phyloP scores from a whole-genome alignment of 768 basidiomycete genomes.

The Daedalea quercina region DNA sequence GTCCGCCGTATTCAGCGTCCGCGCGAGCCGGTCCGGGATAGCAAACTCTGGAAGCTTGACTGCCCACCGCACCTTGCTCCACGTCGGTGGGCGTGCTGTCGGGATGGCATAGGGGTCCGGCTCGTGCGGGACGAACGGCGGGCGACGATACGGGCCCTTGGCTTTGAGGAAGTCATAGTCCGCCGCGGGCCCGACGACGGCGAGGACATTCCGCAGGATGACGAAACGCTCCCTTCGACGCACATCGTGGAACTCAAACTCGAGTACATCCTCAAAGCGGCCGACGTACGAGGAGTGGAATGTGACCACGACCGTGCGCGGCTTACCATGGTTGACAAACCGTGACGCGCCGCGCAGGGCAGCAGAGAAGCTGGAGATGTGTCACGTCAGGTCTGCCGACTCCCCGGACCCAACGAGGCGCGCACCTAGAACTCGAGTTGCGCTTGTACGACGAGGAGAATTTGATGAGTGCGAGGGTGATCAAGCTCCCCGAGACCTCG shows the following conservation, averaged over 20 bases:
- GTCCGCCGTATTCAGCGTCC: not conserved
- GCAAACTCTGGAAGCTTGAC: not conserved
- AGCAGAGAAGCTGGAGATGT: not conserved
- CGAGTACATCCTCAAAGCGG: conserved; percentile 45
- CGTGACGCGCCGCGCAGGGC: not conserved
- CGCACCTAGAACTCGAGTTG: conserved; percentile 1
- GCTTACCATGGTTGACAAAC: conserved; percentile 3
- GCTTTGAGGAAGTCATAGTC: conserved; percentile 46
- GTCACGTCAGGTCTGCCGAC: not conserved
- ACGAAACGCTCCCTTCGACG: not conserved
- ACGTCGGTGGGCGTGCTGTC: not conserved
- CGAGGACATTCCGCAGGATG: conserved; percentile 38
- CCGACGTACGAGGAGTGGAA: conserved; percentile 31
- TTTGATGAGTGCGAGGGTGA: conserved; percentile 2
- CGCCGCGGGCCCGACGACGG: conserved; percentile 39
- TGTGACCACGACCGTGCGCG: conserved; percentile 20
- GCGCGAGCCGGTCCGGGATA: not conserved
- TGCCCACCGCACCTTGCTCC: not conserved
- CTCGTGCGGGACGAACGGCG: not conserved
- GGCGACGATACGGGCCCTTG: conserved; percentile 1
- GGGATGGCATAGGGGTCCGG: not conserved
- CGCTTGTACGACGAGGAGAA: conserved; percentile 7
- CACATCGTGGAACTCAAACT: conserved; percentile 40
- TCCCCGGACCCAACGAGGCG: not conserved
- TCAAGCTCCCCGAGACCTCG: not conserved